Evolutionary conservation across 768 basidiomycete genomes (phyloP), one percentile per base, ranked within the genome.

Genomic region (Mrakia frigida): DNA sequence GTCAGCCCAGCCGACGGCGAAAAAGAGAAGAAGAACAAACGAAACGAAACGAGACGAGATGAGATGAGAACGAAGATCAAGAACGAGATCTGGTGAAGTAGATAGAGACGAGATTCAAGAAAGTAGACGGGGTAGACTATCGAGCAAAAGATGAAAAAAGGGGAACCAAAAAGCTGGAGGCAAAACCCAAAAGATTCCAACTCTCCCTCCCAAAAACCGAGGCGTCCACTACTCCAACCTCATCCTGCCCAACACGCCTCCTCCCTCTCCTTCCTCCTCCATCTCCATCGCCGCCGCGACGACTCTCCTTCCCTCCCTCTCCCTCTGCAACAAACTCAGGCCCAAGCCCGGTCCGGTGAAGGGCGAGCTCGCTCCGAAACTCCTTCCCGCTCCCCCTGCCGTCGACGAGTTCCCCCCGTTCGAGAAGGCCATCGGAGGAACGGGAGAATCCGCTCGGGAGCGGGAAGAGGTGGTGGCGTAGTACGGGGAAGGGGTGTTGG

Each of bases 221-320:
- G n/a, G n/a, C n/a, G n/a, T n/a, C n/a, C n/a, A n/a, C 37, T 68
- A 35, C 37, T n/a, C 65, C 39, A 68, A 43, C 39, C 65, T 68
- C 65, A 68, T 68, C 65, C n/a, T 68, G 10, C 65, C 37, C 65
- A 68, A 23, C 14, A 68, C 65, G 0, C 39, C 65, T 6, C n/a
- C 65, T 21, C 35, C 65, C 16, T 16, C 61, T 9, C 28, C 61
- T 28, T 9, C 28, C 37, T 65, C 63, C 35, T 39, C 63, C 56
- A 60, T 60, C 37, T 39, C 33, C 63, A 65, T 39, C 9, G 33
- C 65, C 33, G 39, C 39, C 10, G 25, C 63, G 16, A 65, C 63
- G 16, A 65, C 63, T 61, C 60, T 61, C 63, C 63, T 65, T 16
- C 39, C 65, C 25, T 39, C 65, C 65, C 65, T 41, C 65, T 68